These are phyloP conservation scores for Helotiales sp. DNA, from an alignment of 2,329 filamentous ascomycete species.

Conservation along the genomic window DNA sequence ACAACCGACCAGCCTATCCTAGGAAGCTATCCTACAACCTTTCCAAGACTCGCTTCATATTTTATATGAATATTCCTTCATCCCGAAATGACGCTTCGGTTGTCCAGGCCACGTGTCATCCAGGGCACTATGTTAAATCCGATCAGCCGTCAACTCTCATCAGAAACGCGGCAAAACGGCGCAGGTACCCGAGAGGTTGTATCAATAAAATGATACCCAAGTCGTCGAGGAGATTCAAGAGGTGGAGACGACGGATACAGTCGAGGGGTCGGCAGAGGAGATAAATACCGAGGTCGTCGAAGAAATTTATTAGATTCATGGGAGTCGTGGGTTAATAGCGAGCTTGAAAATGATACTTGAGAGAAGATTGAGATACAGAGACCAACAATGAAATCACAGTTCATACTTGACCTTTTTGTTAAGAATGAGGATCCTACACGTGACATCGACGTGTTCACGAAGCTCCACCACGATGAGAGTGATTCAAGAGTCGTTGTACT, in stretches of 20 bases:
- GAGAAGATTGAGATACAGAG: background rate
- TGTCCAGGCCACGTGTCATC: background rate
- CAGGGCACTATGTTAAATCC: slow-evolving; percentile 4
- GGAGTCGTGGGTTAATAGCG: background rate
- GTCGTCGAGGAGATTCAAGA: slow-evolving; percentile 27
- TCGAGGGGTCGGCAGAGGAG: slow-evolving; percentile 21
- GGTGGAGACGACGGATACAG: slow-evolving; percentile 13
- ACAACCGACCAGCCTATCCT: no score
- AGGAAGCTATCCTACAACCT: no score
- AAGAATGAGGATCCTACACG: background rate
- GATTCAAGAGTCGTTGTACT: background rate
- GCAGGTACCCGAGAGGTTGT: slow-evolving; percentile 20
- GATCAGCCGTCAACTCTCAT: background rate
- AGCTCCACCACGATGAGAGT: background rate
- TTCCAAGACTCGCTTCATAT: no score
- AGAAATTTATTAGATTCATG: slow-evolving; percentile 20
- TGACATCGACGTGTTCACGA: slow-evolving; percentile 1
- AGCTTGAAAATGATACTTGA: background rate
- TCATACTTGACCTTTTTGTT: background rate
- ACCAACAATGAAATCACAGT: background rate
- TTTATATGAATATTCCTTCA: no score
- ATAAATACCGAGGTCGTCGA: slow-evolving; percentile 29
- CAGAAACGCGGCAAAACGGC: slow-evolving; percentile 17
- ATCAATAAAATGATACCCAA: slow-evolving; percentile 25
- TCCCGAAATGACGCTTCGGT: background rate